Evolutionary conservation across 306 rosid genomes (phyloP).

Genomic region (Malus domestica): DNA sequence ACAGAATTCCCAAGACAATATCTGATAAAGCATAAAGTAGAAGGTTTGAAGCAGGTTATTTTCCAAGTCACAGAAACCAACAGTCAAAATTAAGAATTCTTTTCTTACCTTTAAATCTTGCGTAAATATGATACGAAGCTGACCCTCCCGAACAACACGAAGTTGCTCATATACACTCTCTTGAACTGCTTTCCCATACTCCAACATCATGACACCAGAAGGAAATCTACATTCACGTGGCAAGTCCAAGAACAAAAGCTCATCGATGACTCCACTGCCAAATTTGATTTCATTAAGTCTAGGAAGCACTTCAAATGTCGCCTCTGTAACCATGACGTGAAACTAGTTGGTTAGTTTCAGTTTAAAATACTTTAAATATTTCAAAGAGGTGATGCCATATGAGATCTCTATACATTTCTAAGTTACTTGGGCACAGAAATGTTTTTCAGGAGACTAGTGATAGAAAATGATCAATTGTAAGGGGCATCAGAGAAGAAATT

Average conservation of each 20-base stretch:
- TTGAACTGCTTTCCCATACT: conserved; percentile 87
- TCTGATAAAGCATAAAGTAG: conserved; percentile 32
- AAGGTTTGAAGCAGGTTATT: conserved; percentile 8
- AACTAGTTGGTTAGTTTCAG: conserved; percentile 8
- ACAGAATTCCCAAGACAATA: conserved; percentile 91
- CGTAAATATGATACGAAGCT: conserved; percentile 76
- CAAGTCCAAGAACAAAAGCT: conserved; percentile 77
- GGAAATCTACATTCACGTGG: conserved; percentile 72
- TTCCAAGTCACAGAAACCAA: conserved; percentile 1
- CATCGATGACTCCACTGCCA: conserved; percentile 92
- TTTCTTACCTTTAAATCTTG: conserved; percentile 74
- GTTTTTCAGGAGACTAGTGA: background rate
- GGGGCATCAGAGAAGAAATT: background rate
- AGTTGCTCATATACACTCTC: conserved; percentile 95
- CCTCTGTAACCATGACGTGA: conserved; percentile 52
- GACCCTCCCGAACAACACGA: conserved; percentile 98
- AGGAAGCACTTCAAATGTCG: conserved; percentile 92
- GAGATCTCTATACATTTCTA: background rate
- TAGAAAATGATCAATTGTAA: background rate
- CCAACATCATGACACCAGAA: conserved; percentile 83
- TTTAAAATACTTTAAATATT: background rate
- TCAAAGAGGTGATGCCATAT: background rate
- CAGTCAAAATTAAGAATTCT: background rate
- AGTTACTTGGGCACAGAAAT: background rate
- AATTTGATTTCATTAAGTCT: conserved; percentile 90